Evolutionary conservation across 768 basidiomycete species (phyloP), one percentile per base, ranked within the genome.

Genomic region (Mycena vulgaris): DNA sequence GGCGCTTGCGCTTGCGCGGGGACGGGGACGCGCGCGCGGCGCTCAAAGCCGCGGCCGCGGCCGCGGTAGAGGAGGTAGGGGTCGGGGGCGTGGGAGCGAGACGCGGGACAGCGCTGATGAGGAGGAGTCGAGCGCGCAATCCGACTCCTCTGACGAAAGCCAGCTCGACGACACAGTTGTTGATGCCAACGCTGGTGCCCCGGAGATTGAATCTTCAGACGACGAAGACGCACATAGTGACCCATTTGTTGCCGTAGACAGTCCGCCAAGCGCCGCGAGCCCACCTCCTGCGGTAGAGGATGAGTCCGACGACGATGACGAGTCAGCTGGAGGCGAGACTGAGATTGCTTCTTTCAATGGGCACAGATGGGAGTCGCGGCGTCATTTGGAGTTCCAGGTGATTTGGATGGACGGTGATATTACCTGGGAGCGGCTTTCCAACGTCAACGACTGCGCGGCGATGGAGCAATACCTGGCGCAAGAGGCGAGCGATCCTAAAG

Each of bases 351-450:
- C 63, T 10, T 42, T 64, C 35, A 64, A 64, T 16, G 63, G 63
- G 39, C 63, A 64, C 27, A 2, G 57, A 30, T 59, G 57, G 57
- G 57, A 21, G 40, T 28, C 14, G 27, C 57, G 57, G 19, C 40
- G 57, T 14, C 2, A 59, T 45, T 21, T 59, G 57, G 57, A 59
- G 57, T 59, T 59, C 59, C 66, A 71, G 48, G 56, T 71, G 33
- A 33, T 62, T 6, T 71, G 70, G 70, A 45, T 14, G 21, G 66
- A 71, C 25, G 55, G 49, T 0, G 66, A 68, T 48, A 23, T 55
- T 2, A 71, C 70, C 35, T 71, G 70, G 70, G 70, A 71, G 40
- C 58, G 42, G 21, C 25, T 71, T 30, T 23, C n/a, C 17, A 71
- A 28, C 19, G 66, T 68, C 28, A 55, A 68, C 11, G 62, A 68